Evolutionary conservation across 2,329 filamentous ascomycete species (phyloP).

Genomic region (Colletotrichum sp.): DNA sequence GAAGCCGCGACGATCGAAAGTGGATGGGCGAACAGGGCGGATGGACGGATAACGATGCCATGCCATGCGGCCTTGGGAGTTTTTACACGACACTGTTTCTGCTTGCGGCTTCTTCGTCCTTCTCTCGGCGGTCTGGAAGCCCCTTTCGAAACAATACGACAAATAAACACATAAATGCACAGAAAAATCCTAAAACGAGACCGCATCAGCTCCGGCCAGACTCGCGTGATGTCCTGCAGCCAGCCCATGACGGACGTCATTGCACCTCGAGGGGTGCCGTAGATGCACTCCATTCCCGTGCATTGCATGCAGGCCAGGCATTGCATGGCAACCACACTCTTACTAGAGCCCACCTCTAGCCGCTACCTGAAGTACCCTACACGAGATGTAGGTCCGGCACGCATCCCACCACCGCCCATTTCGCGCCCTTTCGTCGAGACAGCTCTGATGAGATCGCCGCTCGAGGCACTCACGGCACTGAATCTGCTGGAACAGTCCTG

Average conservation of each 20-base stretch:
- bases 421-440: neutral
- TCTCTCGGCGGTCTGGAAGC: neutral
- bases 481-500: neutral
- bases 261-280: slow-evolving; percentile 11
- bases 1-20: slow-evolving; percentile 10
- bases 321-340: slow-evolving; percentile 1
- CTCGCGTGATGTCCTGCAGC: slow-evolving; percentile 17
- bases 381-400: neutral
- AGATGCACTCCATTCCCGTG: slow-evolving; percentile 13
- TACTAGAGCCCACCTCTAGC: neutral
- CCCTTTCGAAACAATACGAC: neutral
- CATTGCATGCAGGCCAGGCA: slow-evolving; percentile 10
- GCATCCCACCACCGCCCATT: neutral
- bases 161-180: neutral
- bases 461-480: neutral
- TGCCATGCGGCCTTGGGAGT: neutral
- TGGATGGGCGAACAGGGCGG: neutral
- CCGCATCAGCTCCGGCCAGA: neutral
- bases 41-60: neutral
- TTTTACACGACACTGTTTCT: neutral
- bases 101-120: neutral
- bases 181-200: neutral
- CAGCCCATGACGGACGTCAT: slow-evolving; percentile 12
- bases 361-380: neutral
- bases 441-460: neutral